Evolutionary conservation across 495 filamentous ascomycete genomes (phyloP), one percentile per base, ranked within the genome.

Genomic region (Daldinia childiae): DNA sequence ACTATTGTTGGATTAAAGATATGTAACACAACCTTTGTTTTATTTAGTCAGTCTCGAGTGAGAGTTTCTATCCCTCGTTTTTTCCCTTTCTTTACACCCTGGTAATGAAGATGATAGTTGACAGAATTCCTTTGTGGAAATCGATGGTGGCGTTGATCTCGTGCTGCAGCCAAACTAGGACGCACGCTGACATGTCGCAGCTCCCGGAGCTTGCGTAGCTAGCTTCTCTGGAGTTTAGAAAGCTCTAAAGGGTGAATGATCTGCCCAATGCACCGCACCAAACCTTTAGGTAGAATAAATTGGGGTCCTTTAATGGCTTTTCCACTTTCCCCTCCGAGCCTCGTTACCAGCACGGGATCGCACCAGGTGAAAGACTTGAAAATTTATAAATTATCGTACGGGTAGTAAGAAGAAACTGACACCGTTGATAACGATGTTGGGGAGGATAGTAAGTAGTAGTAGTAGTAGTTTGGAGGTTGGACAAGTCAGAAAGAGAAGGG

Each of bases 121-220:
- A 34, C 32, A 24, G 24, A 56, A 58, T 55, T 58, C 17, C 32
- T 51, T 41, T 71, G 57, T 62, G 43, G 48, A 36, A 64, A 38
- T 66, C n/a, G 43, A 50, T 61, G 50, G 56, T 72, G 62, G 62
- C 58, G 62, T 62, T 62, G 62, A 50, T 73, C 71, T 69, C 62
- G 71, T 73, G 71, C 62, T 57, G 65, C 64, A 63, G 66, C 62
- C 36, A 61, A 45, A 61, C 36, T 15, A 64, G 43, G 39, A 41
- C 57, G 51, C 71, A 69, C 62, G 62, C 66, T 73, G 71, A 73
- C 71, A 73, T 73, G 43, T 73, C 71, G 71, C 71, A 62, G 71
- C 66, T 66, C 41, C 59, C 62, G 43, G 62, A 66, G 62, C 62
- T 69, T 73, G 57, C 27, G 21, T 65, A 66, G 50, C 65, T 73